Conservation (phyloP, 148 eudicot species). For the Diospyros kaki region DNA sequence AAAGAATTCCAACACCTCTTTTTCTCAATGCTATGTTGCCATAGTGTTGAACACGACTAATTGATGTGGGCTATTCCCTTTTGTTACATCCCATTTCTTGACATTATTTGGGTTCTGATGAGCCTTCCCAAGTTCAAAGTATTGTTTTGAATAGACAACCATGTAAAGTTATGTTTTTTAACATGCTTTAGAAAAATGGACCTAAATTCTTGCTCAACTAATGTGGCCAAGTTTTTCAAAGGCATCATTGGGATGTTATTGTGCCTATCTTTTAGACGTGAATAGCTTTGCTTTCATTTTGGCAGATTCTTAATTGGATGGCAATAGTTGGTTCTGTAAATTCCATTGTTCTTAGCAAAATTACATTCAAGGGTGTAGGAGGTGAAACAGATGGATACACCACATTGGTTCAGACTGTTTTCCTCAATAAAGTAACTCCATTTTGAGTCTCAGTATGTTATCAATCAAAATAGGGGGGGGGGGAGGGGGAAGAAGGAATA, state of each 20-base stretch:
- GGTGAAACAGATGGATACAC: background rate
- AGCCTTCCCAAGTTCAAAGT: background rate
- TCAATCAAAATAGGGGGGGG: too few relatives aligned
- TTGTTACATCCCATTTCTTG: background rate
- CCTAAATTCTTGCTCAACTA: background rate
- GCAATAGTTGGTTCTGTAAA: background rate
- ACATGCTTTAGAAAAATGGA: background rate
- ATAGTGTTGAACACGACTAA: background rate
- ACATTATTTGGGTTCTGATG: background rate
- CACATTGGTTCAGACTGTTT: too few relatives aligned
- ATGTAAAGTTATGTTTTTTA: too few relatives aligned
- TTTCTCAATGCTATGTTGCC: too few relatives aligned
- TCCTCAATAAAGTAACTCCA: too few relatives aligned
- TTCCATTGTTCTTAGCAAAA: background rate
- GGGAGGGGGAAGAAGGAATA: too few relatives aligned
- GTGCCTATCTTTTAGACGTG: background rate
- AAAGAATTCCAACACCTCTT: too few relatives aligned
- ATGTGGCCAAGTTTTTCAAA: background rate
- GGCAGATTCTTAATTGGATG: background rate
- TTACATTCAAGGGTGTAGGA: background rate
- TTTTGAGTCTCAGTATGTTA: too few relatives aligned
- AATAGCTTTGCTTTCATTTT: background rate
- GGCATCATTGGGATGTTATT: background rate
- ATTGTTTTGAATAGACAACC: background rate
- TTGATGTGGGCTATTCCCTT: background rate